Conservation (phyloP, 2,329 filamentous ascomycete species). For the Fusarium sp. region DNA sequence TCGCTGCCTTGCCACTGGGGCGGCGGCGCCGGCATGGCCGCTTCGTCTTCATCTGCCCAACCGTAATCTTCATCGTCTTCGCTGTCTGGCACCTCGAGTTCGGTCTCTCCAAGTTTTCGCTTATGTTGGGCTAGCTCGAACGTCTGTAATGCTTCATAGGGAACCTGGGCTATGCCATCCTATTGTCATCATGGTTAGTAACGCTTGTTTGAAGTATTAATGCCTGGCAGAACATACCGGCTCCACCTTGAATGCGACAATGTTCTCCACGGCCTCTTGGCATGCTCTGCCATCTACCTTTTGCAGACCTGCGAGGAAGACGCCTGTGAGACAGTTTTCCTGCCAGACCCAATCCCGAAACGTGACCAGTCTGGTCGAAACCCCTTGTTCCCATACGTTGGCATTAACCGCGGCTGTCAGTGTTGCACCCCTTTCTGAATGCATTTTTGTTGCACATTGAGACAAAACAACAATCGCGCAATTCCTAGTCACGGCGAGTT, state of each 20-base stretch:
- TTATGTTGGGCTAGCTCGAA: conserved; percentile 60
- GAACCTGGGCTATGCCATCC: conserved; percentile 57
- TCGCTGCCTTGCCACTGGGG: conserved; percentile 76
- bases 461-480: conserved; percentile 80
- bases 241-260: conserved; percentile 63
- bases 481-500: conserved; percentile 77
- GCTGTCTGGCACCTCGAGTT: conserved; percentile 69
- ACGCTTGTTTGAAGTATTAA: conserved; percentile 25
- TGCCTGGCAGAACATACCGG: conserved; percentile 51
- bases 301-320: conserved; percentile 71
- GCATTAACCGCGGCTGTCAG: conserved; percentile 81
- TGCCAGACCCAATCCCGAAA: conserved; percentile 80
- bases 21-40: conserved; percentile 68
- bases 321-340: conserved; percentile 57
- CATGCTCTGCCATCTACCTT: conserved; percentile 68
- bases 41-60: conserved; percentile 75
- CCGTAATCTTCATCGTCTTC: conserved; percentile 78
- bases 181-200: conserved; percentile 46
- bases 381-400: conserved; percentile 80
- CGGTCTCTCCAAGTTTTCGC: conserved; percentile 70
- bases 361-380: conserved; percentile 78
- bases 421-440: conserved; percentile 71
- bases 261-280: conserved; percentile 54
- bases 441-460: conserved; percentile 85
- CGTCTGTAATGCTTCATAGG: conserved; percentile 55